Base-by-base conservation (phyloP, 2,329 filamentous ascomycete species). In the Exophiala sp. region DNA sequence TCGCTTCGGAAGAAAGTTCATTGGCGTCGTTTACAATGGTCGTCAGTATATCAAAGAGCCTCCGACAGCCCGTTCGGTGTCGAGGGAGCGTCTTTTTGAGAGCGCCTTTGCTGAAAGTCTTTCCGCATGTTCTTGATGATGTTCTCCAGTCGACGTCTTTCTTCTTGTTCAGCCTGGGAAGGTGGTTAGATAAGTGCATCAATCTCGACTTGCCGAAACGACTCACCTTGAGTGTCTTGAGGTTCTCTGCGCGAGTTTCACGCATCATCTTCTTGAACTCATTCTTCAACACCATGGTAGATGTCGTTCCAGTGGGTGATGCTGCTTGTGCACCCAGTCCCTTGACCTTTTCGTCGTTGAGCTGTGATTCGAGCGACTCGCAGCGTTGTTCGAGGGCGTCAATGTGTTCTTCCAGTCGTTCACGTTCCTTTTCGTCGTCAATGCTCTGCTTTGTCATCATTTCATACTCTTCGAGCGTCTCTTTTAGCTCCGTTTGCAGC, bases 191-290 rank as follows among this genome's bases (percentile, higher is more conserved):
- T 16, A 24, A 52, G 40, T 9, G 14, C 21, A 20, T 16, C 50
- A 11, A 18, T 36, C 20, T n/a, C n/a, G 47, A 21, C 24, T 29
- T 48, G 16, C 39, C 32, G 52, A 8, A 35, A 18, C 54, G 48
- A 42, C 82, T 72, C 69, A 88, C 86, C 74, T 81, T 83, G 52
- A 89, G 66, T 55, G 78, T 74, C 71, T 80, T 86, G 64, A 83
- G 73, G 57, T 81, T 84, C 68, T 89, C 86, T 1, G 78, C 76
- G 57, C 85, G 80, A 44, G 83, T 83, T 65, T 89, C 85, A 59
- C 84, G 78, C 85, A 89, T 88, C 86, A 89, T 89, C 74, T 86
- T 88, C 75, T 87, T 88, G 67, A 89, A 89, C 68, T 89, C 86
- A 58, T 84, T 85, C 69, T 84, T 84, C 65, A 89, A 66, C 38